These are phyloP conservation scores for Berkeleyomyces rouxiae DNA, from an alignment of 2,329 filamentous ascomycete species.

Conservation along the genomic window DNA sequence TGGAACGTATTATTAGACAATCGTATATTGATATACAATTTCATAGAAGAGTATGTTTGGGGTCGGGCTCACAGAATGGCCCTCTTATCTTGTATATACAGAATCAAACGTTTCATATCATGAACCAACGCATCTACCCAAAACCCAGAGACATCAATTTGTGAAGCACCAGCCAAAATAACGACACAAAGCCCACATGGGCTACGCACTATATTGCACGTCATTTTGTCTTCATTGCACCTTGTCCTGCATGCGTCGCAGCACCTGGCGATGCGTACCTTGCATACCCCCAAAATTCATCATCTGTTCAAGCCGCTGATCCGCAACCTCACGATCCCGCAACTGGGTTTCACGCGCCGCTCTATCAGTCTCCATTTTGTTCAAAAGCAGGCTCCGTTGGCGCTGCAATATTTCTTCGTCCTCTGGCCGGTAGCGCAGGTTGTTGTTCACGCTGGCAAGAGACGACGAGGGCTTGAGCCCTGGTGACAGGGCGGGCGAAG, in stretches of 20 bases:
- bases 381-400: slow-evolving; percentile 39
- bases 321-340: slow-evolving; percentile 38
- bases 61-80: too few relatives aligned
- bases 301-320: slow-evolving; percentile 51
- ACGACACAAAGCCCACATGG: neutral
- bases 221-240: slow-evolving; percentile 1
- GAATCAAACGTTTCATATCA: neutral
- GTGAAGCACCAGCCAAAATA: neutral
- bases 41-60: neutral
- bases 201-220: neutral
- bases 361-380: slow-evolving; percentile 46
- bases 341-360: slow-evolving; percentile 41
- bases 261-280: slow-evolving; percentile 59
- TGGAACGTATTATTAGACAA: slow-evolving; percentile 17
- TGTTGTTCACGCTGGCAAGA: neutral
- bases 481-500: neutral
- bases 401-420: slow-evolving; percentile 31
- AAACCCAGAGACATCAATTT: neutral
- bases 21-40: neutral
- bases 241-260: slow-evolving; percentile 56
- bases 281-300: slow-evolving; percentile 64
- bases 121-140: neutral
- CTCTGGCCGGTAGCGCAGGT: slow-evolving; percentile 20
- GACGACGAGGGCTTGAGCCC: slow-evolving; percentile 6
- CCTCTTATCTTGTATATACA: neutral